phyloP scores from a whole-genome alignment of 1,284 basidiomycete genomes.

The Xerocomus minutiporus region DNA sequence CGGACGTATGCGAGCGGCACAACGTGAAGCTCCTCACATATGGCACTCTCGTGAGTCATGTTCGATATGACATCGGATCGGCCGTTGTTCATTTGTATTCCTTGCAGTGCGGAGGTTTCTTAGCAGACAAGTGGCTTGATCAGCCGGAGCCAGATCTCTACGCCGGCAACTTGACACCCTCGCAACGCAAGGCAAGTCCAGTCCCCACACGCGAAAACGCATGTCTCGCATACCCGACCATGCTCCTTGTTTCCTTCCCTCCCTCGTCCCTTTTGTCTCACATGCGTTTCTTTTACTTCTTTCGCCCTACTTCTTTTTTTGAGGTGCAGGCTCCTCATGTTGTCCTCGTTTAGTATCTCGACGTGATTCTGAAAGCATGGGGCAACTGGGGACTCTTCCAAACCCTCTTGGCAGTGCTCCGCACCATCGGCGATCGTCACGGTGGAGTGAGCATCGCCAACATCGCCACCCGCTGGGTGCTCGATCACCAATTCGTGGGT shows the following conservation, averaged over 20 bases:
- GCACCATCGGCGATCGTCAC: constrained; percentile 63
- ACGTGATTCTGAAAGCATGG: constrained; percentile 76
- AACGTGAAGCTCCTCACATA: constrained; percentile 74
- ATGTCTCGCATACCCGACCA: background rate
- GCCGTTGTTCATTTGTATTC: constrained; percentile 3
- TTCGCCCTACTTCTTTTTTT: background rate
- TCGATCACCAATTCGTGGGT: constrained; percentile 73
- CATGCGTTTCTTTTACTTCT: background rate
- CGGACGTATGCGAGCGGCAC: constrained; percentile 68
- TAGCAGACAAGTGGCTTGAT: constrained; percentile 71
- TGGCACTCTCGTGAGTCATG: constrained; percentile 60
- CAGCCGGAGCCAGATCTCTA: constrained; percentile 69
- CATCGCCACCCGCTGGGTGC: constrained; percentile 74
- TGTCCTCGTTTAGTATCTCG: constrained; percentile 58
- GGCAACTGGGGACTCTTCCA: constrained; percentile 75
- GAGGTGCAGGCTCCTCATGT: background rate
- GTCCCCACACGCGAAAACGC: background rate
- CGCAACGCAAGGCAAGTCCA: constrained; percentile 66
- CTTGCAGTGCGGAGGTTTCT: constrained; percentile 73
- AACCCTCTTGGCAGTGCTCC: constrained; percentile 52
- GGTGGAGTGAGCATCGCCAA: constrained; percentile 69
- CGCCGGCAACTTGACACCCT: constrained; percentile 58
- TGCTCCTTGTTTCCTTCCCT: background rate
- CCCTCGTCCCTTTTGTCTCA: background rate
- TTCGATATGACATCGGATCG: background rate